phyloP scores from a whole-genome alignment of 2,329 filamentous ascomycete species.

The Verticillium albo-atrum region DNA sequence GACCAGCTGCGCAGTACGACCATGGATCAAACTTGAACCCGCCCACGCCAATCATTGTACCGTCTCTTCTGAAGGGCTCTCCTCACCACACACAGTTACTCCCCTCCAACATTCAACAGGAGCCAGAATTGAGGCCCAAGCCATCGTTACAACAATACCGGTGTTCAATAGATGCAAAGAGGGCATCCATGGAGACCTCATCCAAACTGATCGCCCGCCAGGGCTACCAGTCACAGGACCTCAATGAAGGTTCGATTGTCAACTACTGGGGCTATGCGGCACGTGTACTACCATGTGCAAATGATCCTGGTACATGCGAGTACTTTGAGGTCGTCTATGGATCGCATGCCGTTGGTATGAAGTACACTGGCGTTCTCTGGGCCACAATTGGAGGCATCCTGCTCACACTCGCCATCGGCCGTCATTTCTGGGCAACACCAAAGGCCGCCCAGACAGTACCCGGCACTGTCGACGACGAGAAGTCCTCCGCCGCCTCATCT shows the following conservation, averaged over 20 bases:
- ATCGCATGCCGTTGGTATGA: slow-evolving; percentile 43
- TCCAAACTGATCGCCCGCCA: slow-evolving; percentile 13
- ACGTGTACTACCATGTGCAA: slow-evolving; percentile 39
- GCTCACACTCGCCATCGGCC: slow-evolving; percentile 33
- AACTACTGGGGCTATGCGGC: slow-evolving; percentile 43
- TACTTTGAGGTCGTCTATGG: slow-evolving; percentile 48
- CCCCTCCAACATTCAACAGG: too few species aligned
- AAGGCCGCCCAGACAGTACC: slow-evolving; percentile 3
- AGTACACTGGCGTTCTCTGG: slow-evolving; percentile 48
- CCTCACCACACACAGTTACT: too few species aligned
- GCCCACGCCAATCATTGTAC: too few species aligned
- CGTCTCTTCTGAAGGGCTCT: too few species aligned
- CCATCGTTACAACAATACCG: too few species aligned
- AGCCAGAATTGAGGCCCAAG: too few species aligned
- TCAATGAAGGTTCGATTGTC: slow-evolving; percentile 23
- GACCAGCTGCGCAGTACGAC: too few species aligned
- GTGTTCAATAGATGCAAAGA: not conserved
- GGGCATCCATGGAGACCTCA: slow-evolving; percentile 5
- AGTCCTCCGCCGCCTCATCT: slow-evolving; percentile 6
- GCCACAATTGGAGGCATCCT: slow-evolving; percentile 37
- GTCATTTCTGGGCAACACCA: slow-evolving; percentile 14
- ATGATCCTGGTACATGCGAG: slow-evolving; percentile 40
- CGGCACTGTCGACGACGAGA: slow-evolving; percentile 12
- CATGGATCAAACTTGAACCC: too few species aligned
- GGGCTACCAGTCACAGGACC: slow-evolving; percentile 37